Evolutionary conservation across 2,329 filamentous ascomycete genomes (phyloP).

Genomic region (Hymenoscyphus repandus): DNA sequence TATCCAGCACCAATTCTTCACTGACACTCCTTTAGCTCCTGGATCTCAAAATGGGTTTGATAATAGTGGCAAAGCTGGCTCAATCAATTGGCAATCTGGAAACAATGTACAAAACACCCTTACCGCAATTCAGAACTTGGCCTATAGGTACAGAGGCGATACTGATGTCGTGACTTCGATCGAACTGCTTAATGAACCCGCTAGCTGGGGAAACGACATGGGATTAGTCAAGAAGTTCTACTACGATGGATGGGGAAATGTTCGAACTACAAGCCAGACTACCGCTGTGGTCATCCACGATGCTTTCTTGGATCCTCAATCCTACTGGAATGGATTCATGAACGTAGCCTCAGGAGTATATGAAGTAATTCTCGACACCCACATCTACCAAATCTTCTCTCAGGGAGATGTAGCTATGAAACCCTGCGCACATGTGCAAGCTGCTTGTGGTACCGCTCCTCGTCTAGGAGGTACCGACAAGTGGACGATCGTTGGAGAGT

Average conservation of each 20-base stretch:
- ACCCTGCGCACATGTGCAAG: slow-evolving; percentile 36
- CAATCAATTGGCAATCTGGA: slow-evolving; percentile 42
- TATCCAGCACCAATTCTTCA: not conserved
- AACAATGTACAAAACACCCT: slow-evolving; percentile 35
- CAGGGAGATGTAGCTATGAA: slow-evolving; percentile 32
- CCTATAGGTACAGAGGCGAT: slow-evolving; percentile 35
- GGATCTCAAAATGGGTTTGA: slow-evolving; percentile 64
- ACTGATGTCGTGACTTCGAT: slow-evolving; percentile 39
- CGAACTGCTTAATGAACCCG: slow-evolving; percentile 39
- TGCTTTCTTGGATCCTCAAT: slow-evolving; percentile 46
- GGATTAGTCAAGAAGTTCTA: slow-evolving; percentile 36
- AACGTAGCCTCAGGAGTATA: slow-evolving; percentile 40
- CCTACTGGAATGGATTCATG: slow-evolving; percentile 58
- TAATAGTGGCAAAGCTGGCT: slow-evolving; percentile 52
- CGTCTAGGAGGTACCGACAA: slow-evolving; percentile 31
- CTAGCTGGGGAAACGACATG: slow-evolving; percentile 33
- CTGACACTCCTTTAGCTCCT: slow-evolving; percentile 36
- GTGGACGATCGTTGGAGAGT: slow-evolving; percentile 38
- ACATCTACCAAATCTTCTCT: slow-evolving; percentile 40
- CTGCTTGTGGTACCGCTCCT: slow-evolving; percentile 35
- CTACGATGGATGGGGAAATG: slow-evolving; percentile 45
- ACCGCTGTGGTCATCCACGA: slow-evolving; percentile 53
- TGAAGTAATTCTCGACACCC: slow-evolving; percentile 37
- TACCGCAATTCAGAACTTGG: slow-evolving; percentile 35
- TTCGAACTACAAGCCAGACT: slow-evolving; percentile 40